phyloP scores from a whole-genome alignment of 352 stramenopile genomes.

The Phytophthora europaea region DNA sequence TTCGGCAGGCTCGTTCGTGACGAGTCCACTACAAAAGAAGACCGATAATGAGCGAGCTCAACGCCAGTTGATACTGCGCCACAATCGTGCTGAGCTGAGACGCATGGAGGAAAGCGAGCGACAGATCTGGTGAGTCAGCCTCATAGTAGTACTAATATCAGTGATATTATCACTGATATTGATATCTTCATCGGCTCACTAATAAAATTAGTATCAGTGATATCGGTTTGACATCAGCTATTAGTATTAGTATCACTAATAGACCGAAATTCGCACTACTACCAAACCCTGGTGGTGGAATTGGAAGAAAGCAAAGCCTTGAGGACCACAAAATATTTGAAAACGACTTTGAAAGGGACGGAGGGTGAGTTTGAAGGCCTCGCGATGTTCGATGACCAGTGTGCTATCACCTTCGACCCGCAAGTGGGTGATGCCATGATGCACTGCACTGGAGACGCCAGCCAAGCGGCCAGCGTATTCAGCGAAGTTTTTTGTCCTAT shows the following conservation, averaged over 20 bases:
- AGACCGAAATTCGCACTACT: neutral
- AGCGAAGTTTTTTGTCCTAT: too few species aligned
- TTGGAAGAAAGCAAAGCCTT: too few species aligned
- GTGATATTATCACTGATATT: neutral
- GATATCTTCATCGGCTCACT: too few species aligned
- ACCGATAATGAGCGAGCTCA: constrained; percentile 3
- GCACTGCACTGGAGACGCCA: neutral
- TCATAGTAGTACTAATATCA: too few species aligned
- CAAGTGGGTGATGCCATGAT: neutral
- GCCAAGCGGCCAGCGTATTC: too few species aligned
- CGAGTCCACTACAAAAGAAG: neutral
- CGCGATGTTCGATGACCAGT: neutral
- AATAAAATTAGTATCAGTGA: neutral
- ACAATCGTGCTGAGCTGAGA: neutral
- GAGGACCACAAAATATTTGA: too few species aligned
- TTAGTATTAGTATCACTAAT: neutral
- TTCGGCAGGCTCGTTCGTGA: constrained; percentile 5
- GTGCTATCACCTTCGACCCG: neutral
- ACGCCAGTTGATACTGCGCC: neutral
- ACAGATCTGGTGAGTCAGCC: neutral
- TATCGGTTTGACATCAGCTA: neutral
- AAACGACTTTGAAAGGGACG: too few species aligned
- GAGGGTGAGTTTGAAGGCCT: too few species aligned
- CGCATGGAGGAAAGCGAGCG: neutral
- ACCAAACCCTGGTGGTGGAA: too few species aligned